Evolutionary conservation across 192 early-diverging fungal genomes (phyloP).

Genomic region (Gorgonomyces haynaldii): DNA sequence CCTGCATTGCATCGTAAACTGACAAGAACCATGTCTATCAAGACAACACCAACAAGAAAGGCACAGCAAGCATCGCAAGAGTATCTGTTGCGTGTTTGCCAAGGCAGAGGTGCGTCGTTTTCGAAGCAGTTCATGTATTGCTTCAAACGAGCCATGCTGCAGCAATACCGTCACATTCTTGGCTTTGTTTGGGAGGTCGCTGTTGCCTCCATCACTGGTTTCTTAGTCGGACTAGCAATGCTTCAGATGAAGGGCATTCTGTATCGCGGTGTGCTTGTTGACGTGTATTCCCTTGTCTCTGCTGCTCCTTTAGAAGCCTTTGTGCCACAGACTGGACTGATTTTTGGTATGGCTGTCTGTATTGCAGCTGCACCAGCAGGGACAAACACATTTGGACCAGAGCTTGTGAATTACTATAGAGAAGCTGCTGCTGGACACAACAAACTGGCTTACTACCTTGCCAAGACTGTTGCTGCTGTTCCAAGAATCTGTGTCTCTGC

Average conservation of each 20-base stretch:
- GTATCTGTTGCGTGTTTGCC: no score
- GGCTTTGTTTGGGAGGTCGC: no score
- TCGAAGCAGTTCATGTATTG: no score
- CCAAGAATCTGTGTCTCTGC: constrained; percentile 7
- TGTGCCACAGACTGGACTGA: constrained; percentile 4
- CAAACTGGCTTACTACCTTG: constrained; percentile 17
- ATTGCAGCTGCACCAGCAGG: constrained; percentile 31
- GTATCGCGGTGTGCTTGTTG: background rate
- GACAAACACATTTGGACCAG: constrained; percentile 38
- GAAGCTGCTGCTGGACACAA: constrained; percentile 35
- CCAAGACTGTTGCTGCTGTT: constrained; percentile 1
- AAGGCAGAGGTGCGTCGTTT: no score
- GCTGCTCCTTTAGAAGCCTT: background rate
- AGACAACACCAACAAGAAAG: no score
- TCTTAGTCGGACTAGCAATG: no score
- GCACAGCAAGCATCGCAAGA: no score
- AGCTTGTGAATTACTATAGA: constrained; percentile 31
- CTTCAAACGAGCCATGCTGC: no score
- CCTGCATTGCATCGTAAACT: no score
- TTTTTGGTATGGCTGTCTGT: constrained; percentile 25
- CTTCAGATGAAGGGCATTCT: background rate
- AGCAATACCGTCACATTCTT: no score
- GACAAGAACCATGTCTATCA: no score
- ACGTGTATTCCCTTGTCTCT: background rate
- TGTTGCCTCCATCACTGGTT: no score